Evolutionary conservation across 208 protist species (phyloP), one percentile per base, ranked within the genome.

Genomic region (Naegleria lovaniensis): DNA sequence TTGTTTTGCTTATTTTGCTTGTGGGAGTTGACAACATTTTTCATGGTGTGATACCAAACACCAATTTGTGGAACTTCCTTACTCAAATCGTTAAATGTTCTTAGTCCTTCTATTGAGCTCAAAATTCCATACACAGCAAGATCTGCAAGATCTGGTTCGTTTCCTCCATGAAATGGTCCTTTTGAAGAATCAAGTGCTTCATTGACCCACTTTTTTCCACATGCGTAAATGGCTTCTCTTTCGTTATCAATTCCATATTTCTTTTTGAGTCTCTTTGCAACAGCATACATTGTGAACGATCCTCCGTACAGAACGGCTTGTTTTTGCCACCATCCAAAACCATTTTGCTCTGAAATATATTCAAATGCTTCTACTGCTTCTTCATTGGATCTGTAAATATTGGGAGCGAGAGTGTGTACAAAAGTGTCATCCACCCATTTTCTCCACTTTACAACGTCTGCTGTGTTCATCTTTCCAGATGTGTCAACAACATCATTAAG

Each of bases 301-400:
- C 85, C 85, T 41, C 36, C 85, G 16, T 89, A 67, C 39, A 48
- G 29, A 67, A 19, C 85, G 6, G 33, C 22, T 41, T 51, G 22
- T 40, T 89, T 89, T 67, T 89, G 85, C 4, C 7, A 58, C 85
- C 85, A 88, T 38, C n/a, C 13, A 58, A 88, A 88, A 22, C 33
- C 33, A 19, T 88, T 88, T 39, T 58, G 19, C 6, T 51, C 33
- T 5, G 89, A 88, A 85, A 90, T 90, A 25, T 90, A 90, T 40
- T 90, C 55, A 59, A 90, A 87, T 25, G 89, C 76, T 29, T 90
- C 89, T 38, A 38, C 6, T 11, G 89, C 89, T 41, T 90, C 89
- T 40, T 38, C 25, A 43, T 39, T 19, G 38, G 5, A 83, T 75
- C 55, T 52, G 59, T 90, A 90, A 90, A 90, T 76, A 41, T 90